Percentiles rank a stretch among this genome's conserved stretches.
phyloP scores from a whole-genome alignment of 768 basidiomycete genomes.

The Lentinus brumalis region DNA sequence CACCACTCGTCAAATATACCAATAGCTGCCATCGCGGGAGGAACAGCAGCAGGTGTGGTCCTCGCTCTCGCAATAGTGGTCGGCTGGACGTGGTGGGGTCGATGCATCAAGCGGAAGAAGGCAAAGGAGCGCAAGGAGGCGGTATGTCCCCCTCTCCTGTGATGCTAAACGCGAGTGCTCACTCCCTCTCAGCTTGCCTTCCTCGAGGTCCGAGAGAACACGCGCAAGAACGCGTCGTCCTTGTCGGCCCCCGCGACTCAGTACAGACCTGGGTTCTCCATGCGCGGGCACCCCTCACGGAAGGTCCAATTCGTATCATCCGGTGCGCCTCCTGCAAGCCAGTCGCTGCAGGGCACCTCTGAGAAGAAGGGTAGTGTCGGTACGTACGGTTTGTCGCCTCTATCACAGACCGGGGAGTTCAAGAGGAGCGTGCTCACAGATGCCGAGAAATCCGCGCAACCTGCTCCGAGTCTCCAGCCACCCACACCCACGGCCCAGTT shows the following conservation, averaged over 20 bases:
- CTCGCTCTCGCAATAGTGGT: slow-evolving; percentile 46
- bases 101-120: slow-evolving; percentile 40
- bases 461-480: not conserved
- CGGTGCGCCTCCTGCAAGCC: slow-evolving; percentile 8
- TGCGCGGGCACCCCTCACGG: slow-evolving; percentile 28
- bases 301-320: slow-evolving; percentile 43
- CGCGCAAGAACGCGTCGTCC: slow-evolving; percentile 40
- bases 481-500: not conserved
- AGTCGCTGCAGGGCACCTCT: slow-evolving; percentile 15
- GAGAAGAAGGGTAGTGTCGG: not conserved
- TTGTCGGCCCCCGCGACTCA: slow-evolving; percentile 16
- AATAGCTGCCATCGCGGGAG: slow-evolving; percentile 52
- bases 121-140: slow-evolving; percentile 33
- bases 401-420: too few relatives aligned
- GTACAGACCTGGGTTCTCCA: slow-evolving; percentile 32
- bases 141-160: slow-evolving; percentile 24
- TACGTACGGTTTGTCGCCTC: not conserved
- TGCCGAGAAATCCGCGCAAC: slow-evolving; percentile 3
- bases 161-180: not conserved
- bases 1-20: slow-evolving; percentile 35
- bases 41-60: slow-evolving; percentile 47
- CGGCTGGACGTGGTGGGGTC: slow-evolving; percentile 52
- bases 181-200: slow-evolving; percentile 25
- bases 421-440: not conserved
- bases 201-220: slow-evolving; percentile 40